These are phyloP conservation scores for Schwanniomyces etchellsii DNA, from an alignment of 1,139 yeast species.

Conservation along the genomic window DNA sequence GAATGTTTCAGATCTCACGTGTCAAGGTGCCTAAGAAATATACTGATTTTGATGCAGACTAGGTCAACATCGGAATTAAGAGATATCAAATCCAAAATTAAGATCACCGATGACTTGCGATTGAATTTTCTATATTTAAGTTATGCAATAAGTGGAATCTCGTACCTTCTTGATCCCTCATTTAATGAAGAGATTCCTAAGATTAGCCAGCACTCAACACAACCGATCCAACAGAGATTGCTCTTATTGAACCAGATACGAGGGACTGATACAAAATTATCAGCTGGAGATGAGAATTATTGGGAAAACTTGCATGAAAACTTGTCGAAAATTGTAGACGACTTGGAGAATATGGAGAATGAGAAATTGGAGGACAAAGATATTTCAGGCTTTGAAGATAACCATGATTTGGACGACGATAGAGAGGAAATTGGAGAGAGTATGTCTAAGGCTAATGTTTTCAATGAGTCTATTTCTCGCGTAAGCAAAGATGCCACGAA, in stretches of 20 bases:
- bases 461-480: not conserved
- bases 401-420: slow-evolving; percentile 16
- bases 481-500: not conserved
- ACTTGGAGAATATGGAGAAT: slow-evolving; percentile 20
- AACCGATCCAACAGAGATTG: slow-evolving; percentile 32
- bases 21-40: slow-evolving; percentile 33
- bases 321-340: slow-evolving; percentile 35
- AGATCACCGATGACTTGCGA: slow-evolving; percentile 44
- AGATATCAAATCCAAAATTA: slow-evolving; percentile 17
- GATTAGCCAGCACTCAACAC: slow-evolving; percentile 24
- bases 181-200: slow-evolving; percentile 43
- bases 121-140: slow-evolving; percentile 54
- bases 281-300: slow-evolving; percentile 20
- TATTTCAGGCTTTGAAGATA: slow-evolving; percentile 12
- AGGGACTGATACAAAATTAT: slow-evolving; percentile 13
- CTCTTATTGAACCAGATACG: slow-evolving; percentile 29
- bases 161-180: slow-evolving; percentile 70
- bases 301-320: slow-evolving; percentile 31
- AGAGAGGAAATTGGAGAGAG: slow-evolving; percentile 1
- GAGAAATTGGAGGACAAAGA: slow-evolving; percentile 11
- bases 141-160: slow-evolving; percentile 66
- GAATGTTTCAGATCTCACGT: slow-evolving; percentile 52
- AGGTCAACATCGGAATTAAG: slow-evolving; percentile 13
- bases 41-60: slow-evolving; percentile 33
- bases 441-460: not conserved